Conservation (phyloP, 208 protist genomes). For the Leishmania turanica region DNA sequence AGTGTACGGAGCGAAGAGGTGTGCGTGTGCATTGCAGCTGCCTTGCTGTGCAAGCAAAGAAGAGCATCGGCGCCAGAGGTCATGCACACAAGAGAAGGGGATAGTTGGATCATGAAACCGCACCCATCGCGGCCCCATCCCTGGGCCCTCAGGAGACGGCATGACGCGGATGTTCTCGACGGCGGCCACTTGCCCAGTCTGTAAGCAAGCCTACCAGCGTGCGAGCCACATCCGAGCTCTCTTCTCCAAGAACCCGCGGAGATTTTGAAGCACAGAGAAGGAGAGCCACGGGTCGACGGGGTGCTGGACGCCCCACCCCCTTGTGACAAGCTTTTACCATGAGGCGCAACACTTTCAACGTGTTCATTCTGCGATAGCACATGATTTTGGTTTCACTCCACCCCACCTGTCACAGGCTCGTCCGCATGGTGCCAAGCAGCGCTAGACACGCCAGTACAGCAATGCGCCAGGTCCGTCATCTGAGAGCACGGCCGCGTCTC, state of each 20-base stretch:
- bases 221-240: not conserved
- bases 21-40: not conserved
- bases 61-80: not conserved
- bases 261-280: not conserved
- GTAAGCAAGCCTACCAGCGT: not conserved
- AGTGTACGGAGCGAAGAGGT: not conserved
- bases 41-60: not conserved
- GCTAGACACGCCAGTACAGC: not conserved
- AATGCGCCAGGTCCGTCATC: not conserved
- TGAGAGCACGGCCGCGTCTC: not conserved
- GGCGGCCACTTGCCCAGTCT: not conserved
- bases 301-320: not conserved
- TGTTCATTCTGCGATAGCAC: not conserved
- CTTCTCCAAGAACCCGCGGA: not conserved
- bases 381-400: not conserved
- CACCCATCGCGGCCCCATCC: not conserved
- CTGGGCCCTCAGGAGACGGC: not conserved
- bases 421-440: not conserved
- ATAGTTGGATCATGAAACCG: not conserved
- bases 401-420: not conserved
- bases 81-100: not conserved
- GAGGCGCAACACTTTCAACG: not conserved
- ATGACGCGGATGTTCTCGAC: not conserved
- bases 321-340: not conserved
- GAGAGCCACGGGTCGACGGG: not conserved